Conservation (phyloP, 306 rosid species). For the Luffa acutangula region DNA sequence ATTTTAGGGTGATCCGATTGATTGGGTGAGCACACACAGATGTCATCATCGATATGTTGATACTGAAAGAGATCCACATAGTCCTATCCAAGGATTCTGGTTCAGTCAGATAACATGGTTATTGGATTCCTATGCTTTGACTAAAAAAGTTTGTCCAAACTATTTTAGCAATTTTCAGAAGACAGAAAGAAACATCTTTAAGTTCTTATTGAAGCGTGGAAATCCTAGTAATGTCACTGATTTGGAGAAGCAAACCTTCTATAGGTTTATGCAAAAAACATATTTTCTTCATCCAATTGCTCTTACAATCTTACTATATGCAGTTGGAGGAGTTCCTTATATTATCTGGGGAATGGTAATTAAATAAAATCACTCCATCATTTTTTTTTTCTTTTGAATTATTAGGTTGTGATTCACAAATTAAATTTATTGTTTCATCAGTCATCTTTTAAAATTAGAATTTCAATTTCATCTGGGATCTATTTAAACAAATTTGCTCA, state of each 20-base stretch:
- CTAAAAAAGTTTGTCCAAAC: conserved; percentile 19
- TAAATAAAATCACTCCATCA: neutral
- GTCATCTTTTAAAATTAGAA: no score
- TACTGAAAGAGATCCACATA: conserved; percentile 56
- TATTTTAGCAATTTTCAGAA: neutral
- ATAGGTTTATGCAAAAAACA: conserved; percentile 36
- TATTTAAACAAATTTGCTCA: no score
- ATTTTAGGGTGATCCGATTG: conserved; percentile 52
- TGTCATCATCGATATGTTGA: conserved; percentile 57
- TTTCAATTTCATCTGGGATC: no score
- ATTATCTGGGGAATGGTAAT: conserved; percentile 58
- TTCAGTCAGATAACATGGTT: conserved; percentile 55
- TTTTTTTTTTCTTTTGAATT: neutral
- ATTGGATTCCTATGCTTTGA: conserved; percentile 30
- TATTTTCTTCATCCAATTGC: conserved; percentile 45
- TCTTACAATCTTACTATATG: conserved; percentile 38
- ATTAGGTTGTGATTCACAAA: neutral
- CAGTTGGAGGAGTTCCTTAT: conserved; percentile 47
- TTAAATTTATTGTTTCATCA: no score
- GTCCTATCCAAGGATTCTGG: conserved; percentile 58
- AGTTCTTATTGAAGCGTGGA: conserved; percentile 34
- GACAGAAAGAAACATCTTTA: neutral
- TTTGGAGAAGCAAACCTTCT: conserved; percentile 40
- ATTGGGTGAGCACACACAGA: conserved; percentile 70
- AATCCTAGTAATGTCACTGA: conserved; percentile 39